These are phyloP conservation scores for Suillus sp. DNA, from an alignment of 768 basidiomycete species.

Conservation along the genomic window DNA sequence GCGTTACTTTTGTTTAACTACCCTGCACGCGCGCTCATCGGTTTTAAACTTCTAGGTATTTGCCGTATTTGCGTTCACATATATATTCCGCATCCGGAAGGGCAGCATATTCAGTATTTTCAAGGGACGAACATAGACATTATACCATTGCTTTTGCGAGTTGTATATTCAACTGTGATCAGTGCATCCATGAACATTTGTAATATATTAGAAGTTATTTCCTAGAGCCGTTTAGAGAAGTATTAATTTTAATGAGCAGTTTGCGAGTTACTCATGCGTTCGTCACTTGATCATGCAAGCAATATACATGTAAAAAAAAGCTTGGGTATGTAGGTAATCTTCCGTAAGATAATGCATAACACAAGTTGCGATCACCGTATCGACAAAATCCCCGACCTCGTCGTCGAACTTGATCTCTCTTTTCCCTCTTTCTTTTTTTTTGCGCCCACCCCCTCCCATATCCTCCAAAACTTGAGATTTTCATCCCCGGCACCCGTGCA, in stretches of 20 bases:
- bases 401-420: constrained; percentile 31
- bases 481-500: constrained; percentile 94
- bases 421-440: constrained; percentile 40
- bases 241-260: background rate
- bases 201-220: background rate
- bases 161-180: background rate
- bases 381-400: constrained; percentile 36
- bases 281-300: background rate
- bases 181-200: background rate
- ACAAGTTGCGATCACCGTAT: constrained; percentile 32
- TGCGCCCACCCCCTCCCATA: constrained; percentile 64
- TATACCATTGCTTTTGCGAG: background rate
- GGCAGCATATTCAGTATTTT: constrained; percentile 1
- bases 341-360: background rate
- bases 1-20: constrained; percentile 21
- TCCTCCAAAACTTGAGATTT: constrained; percentile 94
- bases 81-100: constrained; percentile 2
- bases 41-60: background rate
- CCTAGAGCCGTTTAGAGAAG: background rate
- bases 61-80: background rate
- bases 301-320: background rate
- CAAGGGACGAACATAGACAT: background rate
- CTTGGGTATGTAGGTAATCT: background rate
- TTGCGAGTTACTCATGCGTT: background rate
- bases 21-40: background rate